Percentiles rank a stretch among this genome's conserved stretches.
phyloP scores from a whole-genome alignment of 306 rosid genomes.

The Trifolium subterraneum region DNA sequence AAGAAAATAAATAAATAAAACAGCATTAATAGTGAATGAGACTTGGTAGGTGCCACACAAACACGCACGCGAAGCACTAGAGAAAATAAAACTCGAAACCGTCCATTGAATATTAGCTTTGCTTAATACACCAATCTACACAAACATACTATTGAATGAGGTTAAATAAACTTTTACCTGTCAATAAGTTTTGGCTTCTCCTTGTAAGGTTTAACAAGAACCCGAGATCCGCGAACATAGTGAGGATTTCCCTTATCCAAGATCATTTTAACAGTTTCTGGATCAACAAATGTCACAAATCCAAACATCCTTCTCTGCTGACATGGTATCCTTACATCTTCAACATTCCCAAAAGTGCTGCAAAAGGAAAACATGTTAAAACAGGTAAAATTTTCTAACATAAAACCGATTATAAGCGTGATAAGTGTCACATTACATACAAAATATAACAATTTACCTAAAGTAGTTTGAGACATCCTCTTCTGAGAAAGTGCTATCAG shows the following conservation, averaged over 20 bases:
- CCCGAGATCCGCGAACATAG: slow-evolving; percentile 72
- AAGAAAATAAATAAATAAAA: slow-evolving; percentile 7
- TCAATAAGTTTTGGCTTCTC: slow-evolving; percentile 74
- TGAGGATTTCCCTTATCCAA: slow-evolving; percentile 79
- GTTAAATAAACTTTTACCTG: slow-evolving; percentile 49
- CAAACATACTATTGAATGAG: neutral
- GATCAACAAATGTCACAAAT: slow-evolving; percentile 72
- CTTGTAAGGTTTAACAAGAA: slow-evolving; percentile 84
- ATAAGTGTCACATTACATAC: neutral
- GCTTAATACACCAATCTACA: neutral
- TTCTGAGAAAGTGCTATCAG: slow-evolving; percentile 83
- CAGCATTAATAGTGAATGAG: neutral
- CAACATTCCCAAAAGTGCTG: slow-evolving; percentile 74
- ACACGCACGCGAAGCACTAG: neutral
- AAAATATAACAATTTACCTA: slow-evolving; percentile 47
- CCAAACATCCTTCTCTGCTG: slow-evolving; percentile 89
- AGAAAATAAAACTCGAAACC: neutral
- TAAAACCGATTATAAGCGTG: slow-evolving; percentile 11
- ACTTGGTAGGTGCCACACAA: neutral
- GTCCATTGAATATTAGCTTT: neutral
- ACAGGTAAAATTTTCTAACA: neutral
- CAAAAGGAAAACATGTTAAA: slow-evolving; percentile 26
- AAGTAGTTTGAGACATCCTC: slow-evolving; percentile 85
- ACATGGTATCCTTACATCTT: slow-evolving; percentile 90
- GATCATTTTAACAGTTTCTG: slow-evolving; percentile 71